These are phyloP conservation scores for Globisporangium spiculum DNA, from an alignment of 352 stramenopile genomes.

Conservation along the genomic window DNA sequence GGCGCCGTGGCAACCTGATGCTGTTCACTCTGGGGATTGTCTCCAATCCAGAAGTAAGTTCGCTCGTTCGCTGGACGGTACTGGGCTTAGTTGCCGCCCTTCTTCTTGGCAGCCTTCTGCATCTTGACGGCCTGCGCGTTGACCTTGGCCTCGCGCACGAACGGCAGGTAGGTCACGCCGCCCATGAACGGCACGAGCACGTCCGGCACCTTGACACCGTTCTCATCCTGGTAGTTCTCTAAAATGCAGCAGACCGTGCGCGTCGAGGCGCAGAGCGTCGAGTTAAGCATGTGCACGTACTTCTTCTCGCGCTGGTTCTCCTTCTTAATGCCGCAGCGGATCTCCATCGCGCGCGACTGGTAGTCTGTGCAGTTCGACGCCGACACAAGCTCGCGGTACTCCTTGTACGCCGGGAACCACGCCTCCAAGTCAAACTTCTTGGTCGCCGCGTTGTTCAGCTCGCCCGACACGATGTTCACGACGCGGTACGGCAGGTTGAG, in stretches of 20 bases:
- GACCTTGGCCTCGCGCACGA: constrained; percentile 93
- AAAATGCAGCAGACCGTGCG: constrained; percentile 99
- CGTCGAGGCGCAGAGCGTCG: constrained; percentile 97
- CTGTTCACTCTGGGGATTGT: not conserved
- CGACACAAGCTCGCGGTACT: constrained; percentile 98
- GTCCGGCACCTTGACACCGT: constrained; percentile 96
- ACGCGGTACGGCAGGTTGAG: constrained; percentile 98
- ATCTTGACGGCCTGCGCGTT: constrained; percentile 93
- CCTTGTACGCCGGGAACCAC: constrained; percentile 99
- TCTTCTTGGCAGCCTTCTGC: constrained; percentile 94
- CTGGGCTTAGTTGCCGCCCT: constrained; percentile 60
- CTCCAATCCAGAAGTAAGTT: not conserved
- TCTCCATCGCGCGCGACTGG: constrained; percentile 97
- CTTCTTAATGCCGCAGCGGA: constrained; percentile 96
- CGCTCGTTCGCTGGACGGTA: not conserved
- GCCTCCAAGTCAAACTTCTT: constrained; percentile 99
- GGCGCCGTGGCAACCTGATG: not conserved
- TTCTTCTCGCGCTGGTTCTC: constrained; percentile 94
- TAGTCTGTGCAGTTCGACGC: constrained; percentile 99
- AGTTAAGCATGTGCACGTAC: constrained; percentile 99
- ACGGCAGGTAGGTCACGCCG: constrained; percentile 97
- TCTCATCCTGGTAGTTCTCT: constrained; percentile 98
- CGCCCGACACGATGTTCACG: constrained; percentile 98
- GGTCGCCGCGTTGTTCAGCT: constrained; percentile 98
- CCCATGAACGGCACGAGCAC: constrained; percentile 98